Evolutionary conservation across 2,329 filamentous ascomycete genomes (phyloP).

Genomic region (Diaporthe eres): DNA sequence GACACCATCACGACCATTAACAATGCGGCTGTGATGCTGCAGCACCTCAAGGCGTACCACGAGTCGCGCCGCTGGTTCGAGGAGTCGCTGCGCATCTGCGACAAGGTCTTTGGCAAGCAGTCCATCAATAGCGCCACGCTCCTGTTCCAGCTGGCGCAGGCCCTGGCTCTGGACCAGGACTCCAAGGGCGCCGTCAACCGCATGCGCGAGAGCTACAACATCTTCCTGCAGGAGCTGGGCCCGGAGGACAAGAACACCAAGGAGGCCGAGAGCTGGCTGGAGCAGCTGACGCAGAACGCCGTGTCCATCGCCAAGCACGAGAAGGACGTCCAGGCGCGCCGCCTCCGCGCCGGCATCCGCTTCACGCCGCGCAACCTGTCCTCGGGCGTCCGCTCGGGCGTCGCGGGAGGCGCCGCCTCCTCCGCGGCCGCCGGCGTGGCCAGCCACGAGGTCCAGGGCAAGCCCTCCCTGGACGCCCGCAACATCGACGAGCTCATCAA

Average conservation of each 20-base stretch:
- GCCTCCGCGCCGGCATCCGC: slow-evolving; percentile 77
- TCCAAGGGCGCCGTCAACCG: slow-evolving; percentile 90
- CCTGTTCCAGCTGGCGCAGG: slow-evolving; percentile 96
- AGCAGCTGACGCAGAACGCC: slow-evolving; percentile 95
- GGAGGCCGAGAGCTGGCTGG: slow-evolving; percentile 96
- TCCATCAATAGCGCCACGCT: slow-evolving; percentile 95
- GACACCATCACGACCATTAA: slow-evolving; percentile 99
- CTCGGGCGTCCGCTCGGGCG: slow-evolving; percentile 60
- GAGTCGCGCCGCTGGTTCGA: slow-evolving; percentile 98
- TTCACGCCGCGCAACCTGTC: slow-evolving; percentile 76
- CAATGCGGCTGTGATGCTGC: slow-evolving; percentile 98
- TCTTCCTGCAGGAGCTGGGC: slow-evolving; percentile 90
- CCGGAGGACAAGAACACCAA: slow-evolving; percentile 97
- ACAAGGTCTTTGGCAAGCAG: slow-evolving; percentile 88
- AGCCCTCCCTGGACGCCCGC: slow-evolving; percentile 75
- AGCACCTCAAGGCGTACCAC: slow-evolving; percentile 93
- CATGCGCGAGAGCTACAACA: slow-evolving; percentile 97
- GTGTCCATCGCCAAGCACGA: slow-evolving; percentile 95
- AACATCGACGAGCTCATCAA: slow-evolving; percentile 94
- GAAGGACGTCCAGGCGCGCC: slow-evolving; percentile 84
- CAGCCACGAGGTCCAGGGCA: slow-evolving; percentile 40
- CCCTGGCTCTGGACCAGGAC: slow-evolving; percentile 94
- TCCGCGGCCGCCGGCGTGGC: slow-evolving; percentile 45
- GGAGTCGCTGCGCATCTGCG: slow-evolving; percentile 88
- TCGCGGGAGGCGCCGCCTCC: slow-evolving; percentile 54